phyloP scores from a whole-genome alignment of 495 filamentous ascomycete genomes.

The Hypoxylon lienhwacheense region DNA sequence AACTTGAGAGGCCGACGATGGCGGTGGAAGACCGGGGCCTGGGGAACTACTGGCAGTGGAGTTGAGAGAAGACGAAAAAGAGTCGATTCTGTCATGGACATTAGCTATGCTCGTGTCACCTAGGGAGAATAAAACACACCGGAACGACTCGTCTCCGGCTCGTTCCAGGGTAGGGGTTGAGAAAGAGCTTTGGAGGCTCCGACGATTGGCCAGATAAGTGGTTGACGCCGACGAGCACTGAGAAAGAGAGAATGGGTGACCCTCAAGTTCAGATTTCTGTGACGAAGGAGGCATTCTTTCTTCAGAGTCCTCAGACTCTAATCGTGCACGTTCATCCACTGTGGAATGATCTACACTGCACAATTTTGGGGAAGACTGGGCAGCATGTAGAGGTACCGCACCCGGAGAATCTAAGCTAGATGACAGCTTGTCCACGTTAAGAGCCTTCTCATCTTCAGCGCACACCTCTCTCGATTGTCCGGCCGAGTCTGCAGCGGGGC shows the following conservation, averaged over 20 bases:
- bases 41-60: constrained; percentile 35
- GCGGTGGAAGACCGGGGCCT: constrained; percentile 33
- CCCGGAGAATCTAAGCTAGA: constrained; percentile 18
- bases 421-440: constrained; percentile 14
- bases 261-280: constrained; percentile 14
- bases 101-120: constrained; percentile 14
- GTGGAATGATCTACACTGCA: not conserved
- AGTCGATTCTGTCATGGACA: constrained; percentile 35
- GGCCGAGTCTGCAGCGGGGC: constrained; percentile 18
- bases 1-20: constrained; percentile 51
- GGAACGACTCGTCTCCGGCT: constrained; percentile 43
- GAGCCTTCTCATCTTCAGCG: constrained; percentile 12
- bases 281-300: constrained; percentile 24
- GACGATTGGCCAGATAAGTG: constrained; percentile 45
- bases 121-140: constrained; percentile 23
- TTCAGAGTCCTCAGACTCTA: constrained; percentile 4
- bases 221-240: constrained; percentile 41
- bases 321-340: not conserved
- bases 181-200: constrained; percentile 43
- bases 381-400: constrained; percentile 18
- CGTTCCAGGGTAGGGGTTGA: constrained; percentile 39
- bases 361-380: constrained; percentile 26
- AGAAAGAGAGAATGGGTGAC: constrained; percentile 25
- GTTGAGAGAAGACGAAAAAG: constrained; percentile 42
- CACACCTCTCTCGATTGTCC: constrained; percentile 9